phyloP scores from a whole-genome alignment of 1,139 yeast genomes.

The Pichia sp. region DNA sequence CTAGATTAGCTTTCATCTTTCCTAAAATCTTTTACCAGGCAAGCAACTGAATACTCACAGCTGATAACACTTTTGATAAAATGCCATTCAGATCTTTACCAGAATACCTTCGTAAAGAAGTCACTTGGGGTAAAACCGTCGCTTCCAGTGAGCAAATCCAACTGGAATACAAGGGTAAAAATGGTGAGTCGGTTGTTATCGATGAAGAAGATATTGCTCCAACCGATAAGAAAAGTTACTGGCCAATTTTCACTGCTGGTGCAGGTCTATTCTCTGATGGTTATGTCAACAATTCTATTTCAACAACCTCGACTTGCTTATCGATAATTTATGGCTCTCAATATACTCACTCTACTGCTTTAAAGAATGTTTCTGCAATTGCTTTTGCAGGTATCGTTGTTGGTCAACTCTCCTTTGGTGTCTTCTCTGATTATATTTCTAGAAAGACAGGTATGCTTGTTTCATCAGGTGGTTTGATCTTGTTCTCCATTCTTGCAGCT shows the following conservation, averaged over 20 bases:
- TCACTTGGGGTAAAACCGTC: conserved; percentile 31
- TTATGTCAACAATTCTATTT: conserved; percentile 75
- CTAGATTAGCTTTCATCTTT: too few relatives aligned
- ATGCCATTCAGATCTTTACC: conserved; percentile 37
- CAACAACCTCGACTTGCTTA: conserved; percentile 68
- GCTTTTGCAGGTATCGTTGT: conserved; percentile 87
- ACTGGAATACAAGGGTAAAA: conserved; percentile 16
- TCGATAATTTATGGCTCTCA: conserved; percentile 54
- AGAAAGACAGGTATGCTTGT: conserved; percentile 76
- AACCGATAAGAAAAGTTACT: conserved; percentile 25
- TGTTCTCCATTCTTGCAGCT: conserved; percentile 70
- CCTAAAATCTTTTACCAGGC: too few relatives aligned
- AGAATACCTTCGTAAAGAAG: conserved; percentile 34
- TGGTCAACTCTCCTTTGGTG: conserved; percentile 80
- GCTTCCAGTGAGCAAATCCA: conserved; percentile 17
- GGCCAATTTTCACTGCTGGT: conserved; percentile 85
- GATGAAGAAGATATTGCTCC: conserved; percentile 24
- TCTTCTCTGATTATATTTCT: conserved; percentile 66
- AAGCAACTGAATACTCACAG: too few relatives aligned
- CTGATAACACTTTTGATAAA: too few relatives aligned
- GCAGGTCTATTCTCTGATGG: conserved; percentile 92
- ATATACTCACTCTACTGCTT: conserved; percentile 57
- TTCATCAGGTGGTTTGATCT: conserved; percentile 63
- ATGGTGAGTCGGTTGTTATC: conserved; percentile 18
- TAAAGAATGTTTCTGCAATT: conserved; percentile 75